phyloP scores from a whole-genome alignment of 2,329 filamentous ascomycete species.

The Talaromyces sp. region DNA sequence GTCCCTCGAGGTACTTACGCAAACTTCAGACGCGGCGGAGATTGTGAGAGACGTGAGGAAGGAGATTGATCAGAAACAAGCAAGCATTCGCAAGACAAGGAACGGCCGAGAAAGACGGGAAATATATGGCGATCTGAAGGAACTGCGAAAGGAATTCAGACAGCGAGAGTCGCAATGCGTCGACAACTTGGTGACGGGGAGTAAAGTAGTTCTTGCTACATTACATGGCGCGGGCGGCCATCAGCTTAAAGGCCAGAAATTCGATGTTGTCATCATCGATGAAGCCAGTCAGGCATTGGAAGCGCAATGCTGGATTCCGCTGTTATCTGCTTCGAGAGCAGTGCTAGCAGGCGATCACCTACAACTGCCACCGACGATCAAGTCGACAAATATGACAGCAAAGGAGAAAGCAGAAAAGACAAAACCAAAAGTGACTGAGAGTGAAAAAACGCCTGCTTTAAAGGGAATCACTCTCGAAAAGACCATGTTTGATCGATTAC shows the following conservation, averaged over 20 bases:
- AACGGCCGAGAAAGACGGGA: slow-evolving; percentile 71
- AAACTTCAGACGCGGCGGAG: slow-evolving; percentile 80
- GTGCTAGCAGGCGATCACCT: slow-evolving; percentile 92
- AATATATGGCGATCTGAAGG: slow-evolving; percentile 80
- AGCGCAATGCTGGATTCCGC: slow-evolving; percentile 92
- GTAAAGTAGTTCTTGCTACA: slow-evolving; percentile 86
- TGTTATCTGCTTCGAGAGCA: slow-evolving; percentile 73
- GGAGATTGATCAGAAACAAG: slow-evolving; percentile 90
- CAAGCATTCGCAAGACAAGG: slow-evolving; percentile 79
- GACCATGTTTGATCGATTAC: slow-evolving; percentile 87
- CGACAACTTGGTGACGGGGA: slow-evolving; percentile 64
- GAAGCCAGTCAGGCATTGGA: slow-evolving; percentile 94
- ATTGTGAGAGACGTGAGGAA: slow-evolving; percentile 86
- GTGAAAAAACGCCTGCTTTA: slow-evolving; percentile 22
- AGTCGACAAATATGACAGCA: slow-evolving; percentile 50
- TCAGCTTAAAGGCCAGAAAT: slow-evolving; percentile 71
- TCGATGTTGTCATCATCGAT: slow-evolving; percentile 93
- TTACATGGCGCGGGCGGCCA: slow-evolving; percentile 86
- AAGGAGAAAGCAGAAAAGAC: slow-evolving; percentile 34
- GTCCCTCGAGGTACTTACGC: slow-evolving; percentile 84
- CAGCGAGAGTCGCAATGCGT: slow-evolving; percentile 80
- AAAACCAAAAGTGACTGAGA: slow-evolving; percentile 34
- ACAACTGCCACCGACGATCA: slow-evolving; percentile 91
- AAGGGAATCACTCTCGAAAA: slow-evolving; percentile 65
- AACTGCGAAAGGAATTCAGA: slow-evolving; percentile 81